Evolutionary conservation across 1,284 basidiomycete species (phyloP).

Genomic region (Pisolithus thermaeus): DNA sequence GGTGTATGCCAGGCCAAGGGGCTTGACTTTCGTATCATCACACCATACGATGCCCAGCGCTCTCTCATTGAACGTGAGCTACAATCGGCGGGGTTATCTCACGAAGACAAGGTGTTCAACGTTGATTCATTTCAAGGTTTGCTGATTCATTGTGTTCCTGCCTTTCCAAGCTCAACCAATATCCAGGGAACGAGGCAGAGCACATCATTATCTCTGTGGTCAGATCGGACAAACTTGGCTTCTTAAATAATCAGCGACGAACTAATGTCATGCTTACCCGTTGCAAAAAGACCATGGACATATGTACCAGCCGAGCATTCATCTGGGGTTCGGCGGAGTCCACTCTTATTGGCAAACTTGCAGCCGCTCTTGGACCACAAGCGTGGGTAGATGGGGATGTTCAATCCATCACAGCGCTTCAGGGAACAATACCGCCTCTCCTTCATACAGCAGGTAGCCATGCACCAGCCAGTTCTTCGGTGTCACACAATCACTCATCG

Average conservation of each 20-base stretch:
- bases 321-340: slow-evolving; percentile 30
- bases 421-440: too few relatives aligned
- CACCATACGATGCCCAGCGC: slow-evolving; percentile 59
- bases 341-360: slow-evolving; percentile 46
- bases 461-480: too few relatives aligned
- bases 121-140: slow-evolving; percentile 63
- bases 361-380: slow-evolving; percentile 27
- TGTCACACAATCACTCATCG: too few relatives aligned
- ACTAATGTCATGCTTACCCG: slow-evolving; percentile 68
- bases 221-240: slow-evolving; percentile 41
- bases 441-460: too few relatives aligned
- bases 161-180: too few relatives aligned
- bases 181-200: slow-evolving; percentile 33
- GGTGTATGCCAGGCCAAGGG: slow-evolving; percentile 4
- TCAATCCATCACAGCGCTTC: too few relatives aligned
- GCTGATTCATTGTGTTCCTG: too few relatives aligned
- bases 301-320: slow-evolving; percentile 46
- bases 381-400: slow-evolving; percentile 33
- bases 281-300: slow-evolving; percentile 51
- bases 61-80: slow-evolving; percentile 43
- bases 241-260: slow-evolving; percentile 42
- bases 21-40: slow-evolving; percentile 24
- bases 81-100: slow-evolving; percentile 36
- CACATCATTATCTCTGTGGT: slow-evolving; percentile 59
- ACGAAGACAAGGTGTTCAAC: slow-evolving; percentile 56